Percentiles rank a stretch among this genome's conserved stretches.
Evolutionary conservation across 1,284 basidiomycete species (phyloP).

Genomic region (Irpex rosettiformis): DNA sequence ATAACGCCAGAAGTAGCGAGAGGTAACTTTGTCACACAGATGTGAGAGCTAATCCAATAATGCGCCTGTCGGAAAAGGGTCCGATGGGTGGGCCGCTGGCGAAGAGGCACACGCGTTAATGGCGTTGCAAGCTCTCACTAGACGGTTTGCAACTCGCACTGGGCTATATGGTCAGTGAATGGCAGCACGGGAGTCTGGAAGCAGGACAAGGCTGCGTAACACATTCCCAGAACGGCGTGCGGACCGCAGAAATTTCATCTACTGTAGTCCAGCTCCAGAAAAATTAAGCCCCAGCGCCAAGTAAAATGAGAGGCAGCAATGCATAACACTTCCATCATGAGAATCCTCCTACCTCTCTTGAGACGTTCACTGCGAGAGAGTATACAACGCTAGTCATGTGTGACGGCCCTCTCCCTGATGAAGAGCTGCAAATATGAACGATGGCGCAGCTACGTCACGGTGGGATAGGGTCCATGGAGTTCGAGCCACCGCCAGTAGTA

Average conservation of each 20-base stretch:
- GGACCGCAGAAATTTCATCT: background rate
- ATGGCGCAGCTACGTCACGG: no score
- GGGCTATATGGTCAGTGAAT: background rate
- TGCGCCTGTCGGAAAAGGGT: background rate
- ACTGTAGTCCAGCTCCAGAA: background rate
- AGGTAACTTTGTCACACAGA: background rate
- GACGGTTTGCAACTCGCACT: background rate
- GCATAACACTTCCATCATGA: background rate
- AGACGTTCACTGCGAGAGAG: background rate
- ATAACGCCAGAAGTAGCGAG: background rate
- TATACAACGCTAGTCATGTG: no score
- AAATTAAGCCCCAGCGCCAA: background rate
- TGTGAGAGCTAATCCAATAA: background rate
- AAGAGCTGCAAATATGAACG: no score
- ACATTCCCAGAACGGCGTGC: background rate
- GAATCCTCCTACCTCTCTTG: background rate
- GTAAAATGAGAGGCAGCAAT: background rate
- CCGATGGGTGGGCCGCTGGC: background rate
- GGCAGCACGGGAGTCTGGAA: background rate
- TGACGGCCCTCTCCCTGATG: no score
- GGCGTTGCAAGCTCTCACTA: background rate
- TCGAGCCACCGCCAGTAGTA: no score
- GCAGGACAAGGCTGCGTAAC: background rate
- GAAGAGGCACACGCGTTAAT: background rate
- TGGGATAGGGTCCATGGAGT: no score